Conservation (phyloP, 805 yeast species). For the Metschnikowia sp. region DNA sequence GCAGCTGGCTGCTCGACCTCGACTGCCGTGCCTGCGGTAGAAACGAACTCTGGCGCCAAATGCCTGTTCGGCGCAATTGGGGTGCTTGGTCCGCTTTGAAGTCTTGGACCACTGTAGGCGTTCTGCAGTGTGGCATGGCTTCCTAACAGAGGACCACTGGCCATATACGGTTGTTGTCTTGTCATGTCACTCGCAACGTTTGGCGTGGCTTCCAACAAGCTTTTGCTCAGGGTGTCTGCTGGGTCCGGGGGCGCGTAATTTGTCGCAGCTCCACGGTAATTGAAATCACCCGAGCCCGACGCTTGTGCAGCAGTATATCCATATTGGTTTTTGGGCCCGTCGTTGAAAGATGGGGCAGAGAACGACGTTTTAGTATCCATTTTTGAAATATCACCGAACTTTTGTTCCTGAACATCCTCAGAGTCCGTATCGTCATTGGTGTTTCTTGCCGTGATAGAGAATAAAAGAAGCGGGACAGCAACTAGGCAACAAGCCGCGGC, state of each 20-base stretch:
- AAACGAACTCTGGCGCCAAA: conserved; percentile 30
- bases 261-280: conserved; percentile 12
- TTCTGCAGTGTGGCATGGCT: not conserved
- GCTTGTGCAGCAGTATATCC: conserved; percentile 8
- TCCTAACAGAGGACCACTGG: not conserved
- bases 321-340: conserved; percentile 1
- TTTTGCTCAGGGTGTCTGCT: conserved; percentile 16
- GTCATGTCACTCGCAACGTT: conserved; percentile 35
- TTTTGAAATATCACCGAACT: conserved; percentile 13
- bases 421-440: conserved; percentile 17
- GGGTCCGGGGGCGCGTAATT: not conserved
- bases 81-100: conserved; percentile 32
- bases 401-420: conserved; percentile 17
- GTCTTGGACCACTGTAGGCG: conserved; percentile 16
- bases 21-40: conserved; percentile 27
- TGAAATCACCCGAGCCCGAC: conserved; percentile 4
- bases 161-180: conserved; percentile 1
- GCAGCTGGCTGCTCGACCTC: conserved; percentile 14
- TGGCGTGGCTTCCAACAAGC: conserved; percentile 31
- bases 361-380: conserved; percentile 7
- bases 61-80: conserved; percentile 30
- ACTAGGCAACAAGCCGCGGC: conserved; percentile 57
- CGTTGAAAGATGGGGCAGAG: conserved; percentile 4
- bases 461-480: conserved; percentile 47
- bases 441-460: conserved; percentile 28